Evolutionary conservation across 2,329 filamentous ascomycete species (phyloP).

Genomic region (Talaromyces piceae): DNA sequence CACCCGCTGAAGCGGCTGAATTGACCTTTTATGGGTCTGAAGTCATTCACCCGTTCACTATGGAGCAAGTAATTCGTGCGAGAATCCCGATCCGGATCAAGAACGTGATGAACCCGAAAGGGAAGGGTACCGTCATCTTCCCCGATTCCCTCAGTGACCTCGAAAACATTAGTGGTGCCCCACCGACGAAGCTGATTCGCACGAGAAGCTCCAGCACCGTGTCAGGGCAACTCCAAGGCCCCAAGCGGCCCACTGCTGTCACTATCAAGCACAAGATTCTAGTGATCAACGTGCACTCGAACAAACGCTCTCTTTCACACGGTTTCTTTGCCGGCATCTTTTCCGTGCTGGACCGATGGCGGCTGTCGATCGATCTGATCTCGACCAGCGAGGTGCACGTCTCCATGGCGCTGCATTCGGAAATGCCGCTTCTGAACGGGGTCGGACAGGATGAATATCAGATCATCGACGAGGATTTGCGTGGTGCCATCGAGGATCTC

Average conservation of each 20-base stretch:
- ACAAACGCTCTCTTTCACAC: conserved; percentile 91
- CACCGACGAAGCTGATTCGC: conserved; percentile 50
- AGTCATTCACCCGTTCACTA: conserved; percentile 97
- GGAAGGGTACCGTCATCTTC: conserved; percentile 58
- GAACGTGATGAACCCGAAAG: conserved; percentile 61
- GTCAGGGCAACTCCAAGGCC: conserved; percentile 44
- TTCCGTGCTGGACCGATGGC: conserved; percentile 76
- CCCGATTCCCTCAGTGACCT: conserved; percentile 60
- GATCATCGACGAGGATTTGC: conserved; percentile 57
- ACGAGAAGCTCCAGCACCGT: conserved; percentile 42
- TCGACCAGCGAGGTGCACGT: conserved; percentile 96
- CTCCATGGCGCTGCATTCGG: conserved; percentile 89
- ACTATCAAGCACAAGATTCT: conserved; percentile 97
- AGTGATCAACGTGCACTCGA: conserved; percentile 96
- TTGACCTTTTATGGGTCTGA: conserved; percentile 91
- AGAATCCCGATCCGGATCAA: conserved; percentile 62
- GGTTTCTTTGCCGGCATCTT: conserved; percentile 95
- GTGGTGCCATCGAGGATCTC: conserved; percentile 62
- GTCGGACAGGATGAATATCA: conserved; percentile 41
- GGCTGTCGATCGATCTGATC: conserved; percentile 89
- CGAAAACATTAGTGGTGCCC: conserved; percentile 43
- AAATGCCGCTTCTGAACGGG: conserved; percentile 48
- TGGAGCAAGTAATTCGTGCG: conserved; percentile 76
- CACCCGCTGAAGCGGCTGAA: conserved; percentile 89
- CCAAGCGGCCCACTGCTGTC: conserved; percentile 76